A percentile compares a stretch with the other conserved stretches of the same genome.
phyloP scores from a whole-genome alignment of 169 alveolate genomes.

The Eimeria sp. region DNA sequence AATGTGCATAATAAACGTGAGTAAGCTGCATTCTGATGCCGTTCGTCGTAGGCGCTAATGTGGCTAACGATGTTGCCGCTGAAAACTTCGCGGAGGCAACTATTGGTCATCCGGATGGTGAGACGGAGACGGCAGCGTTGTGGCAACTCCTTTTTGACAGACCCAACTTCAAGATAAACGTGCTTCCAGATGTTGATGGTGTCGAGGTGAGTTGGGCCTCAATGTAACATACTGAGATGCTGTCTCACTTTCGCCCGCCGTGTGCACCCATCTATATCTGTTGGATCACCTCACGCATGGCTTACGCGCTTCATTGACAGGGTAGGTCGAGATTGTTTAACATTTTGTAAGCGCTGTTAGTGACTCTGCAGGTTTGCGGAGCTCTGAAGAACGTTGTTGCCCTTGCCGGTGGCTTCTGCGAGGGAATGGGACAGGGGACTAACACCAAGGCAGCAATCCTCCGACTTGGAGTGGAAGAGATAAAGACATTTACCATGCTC shows the following conservation, averaged over 20 bases:
- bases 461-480: constrained; percentile 95
- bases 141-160: constrained; percentile 92
- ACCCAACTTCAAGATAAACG: constrained; percentile 93
- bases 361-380: constrained; percentile 90
- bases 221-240: not conserved
- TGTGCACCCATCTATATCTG: not conserved
- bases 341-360: not conserved
- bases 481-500: constrained; percentile 88
- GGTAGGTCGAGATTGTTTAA: not conserved
- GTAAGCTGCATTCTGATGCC: constrained; percentile 15
- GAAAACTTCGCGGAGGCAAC: constrained; percentile 97
- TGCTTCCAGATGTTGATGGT: constrained; percentile 94
- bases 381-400: constrained; percentile 97
- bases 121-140: constrained; percentile 85
- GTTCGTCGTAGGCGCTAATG: constrained; percentile 92
- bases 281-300: not conserved
- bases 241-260: not conserved
- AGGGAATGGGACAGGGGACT: constrained; percentile 95
- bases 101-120: constrained; percentile 93
- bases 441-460: constrained; percentile 97
- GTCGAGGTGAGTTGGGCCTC: constrained; percentile 90
- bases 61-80: constrained; percentile 95
- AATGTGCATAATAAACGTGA: not conserved
- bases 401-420: constrained; percentile 97
- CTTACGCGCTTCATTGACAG: not conserved